phyloP scores from a whole-genome alignment of 2,329 filamentous ascomycete genomes.

The Coleophoma crateriformis region DNA sequence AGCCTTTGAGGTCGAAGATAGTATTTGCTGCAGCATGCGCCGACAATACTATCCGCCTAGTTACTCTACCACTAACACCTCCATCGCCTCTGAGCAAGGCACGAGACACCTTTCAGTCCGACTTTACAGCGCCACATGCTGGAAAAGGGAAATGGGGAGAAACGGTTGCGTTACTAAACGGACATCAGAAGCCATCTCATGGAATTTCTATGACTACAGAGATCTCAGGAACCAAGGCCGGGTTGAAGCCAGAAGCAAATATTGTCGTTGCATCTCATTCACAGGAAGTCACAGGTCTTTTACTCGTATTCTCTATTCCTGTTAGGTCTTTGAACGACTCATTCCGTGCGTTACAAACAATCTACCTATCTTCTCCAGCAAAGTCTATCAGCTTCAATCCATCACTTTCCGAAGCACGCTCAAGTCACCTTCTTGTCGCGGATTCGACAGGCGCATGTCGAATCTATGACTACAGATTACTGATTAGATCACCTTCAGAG shows the following conservation, averaged over 20 bases:
- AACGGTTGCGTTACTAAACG: constrained; percentile 45
- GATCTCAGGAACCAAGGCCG: not conserved
- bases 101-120: constrained; percentile 43
- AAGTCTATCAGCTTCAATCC: constrained; percentile 56
- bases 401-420: constrained; percentile 31
- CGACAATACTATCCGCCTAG: constrained; percentile 49
- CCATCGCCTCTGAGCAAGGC: constrained; percentile 55
- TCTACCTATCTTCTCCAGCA: constrained; percentile 50
- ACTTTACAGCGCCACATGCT: constrained; percentile 45
- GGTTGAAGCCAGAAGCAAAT: constrained; percentile 33
- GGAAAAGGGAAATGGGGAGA: constrained; percentile 62
- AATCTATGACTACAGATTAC: constrained; percentile 54
- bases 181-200: constrained; percentile 46
- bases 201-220: constrained; percentile 49
- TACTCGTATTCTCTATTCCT: constrained; percentile 54
- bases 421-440: constrained; percentile 52
- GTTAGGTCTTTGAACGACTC: constrained; percentile 27
- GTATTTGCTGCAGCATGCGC: constrained; percentile 57
- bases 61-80: constrained; percentile 55
- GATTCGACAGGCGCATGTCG: constrained; percentile 50
- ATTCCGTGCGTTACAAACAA: constrained; percentile 52
- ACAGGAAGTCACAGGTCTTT: constrained; percentile 50
- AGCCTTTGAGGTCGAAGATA: constrained; percentile 48
- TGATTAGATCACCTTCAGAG: constrained; percentile 45
- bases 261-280: constrained; percentile 57